Percentiles rank a stretch among this genome's conserved stretches.
phyloP scores from a whole-genome alignment of 495 filamentous ascomycete species.

The Symbiotaphrina buchneri region DNA sequence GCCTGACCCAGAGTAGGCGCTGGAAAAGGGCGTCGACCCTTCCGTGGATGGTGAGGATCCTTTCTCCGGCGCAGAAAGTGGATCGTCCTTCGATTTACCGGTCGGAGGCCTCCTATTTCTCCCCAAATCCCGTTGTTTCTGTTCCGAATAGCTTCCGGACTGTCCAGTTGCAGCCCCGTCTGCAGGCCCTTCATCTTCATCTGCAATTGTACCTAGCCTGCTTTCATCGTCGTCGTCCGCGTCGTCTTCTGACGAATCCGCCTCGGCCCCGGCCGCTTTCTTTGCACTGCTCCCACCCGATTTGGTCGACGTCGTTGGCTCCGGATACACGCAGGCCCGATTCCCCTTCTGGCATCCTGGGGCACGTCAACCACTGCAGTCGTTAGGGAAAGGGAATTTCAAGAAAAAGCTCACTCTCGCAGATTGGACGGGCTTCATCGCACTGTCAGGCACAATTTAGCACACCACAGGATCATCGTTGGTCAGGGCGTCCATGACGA shows the following conservation, averaged over 20 bases:
- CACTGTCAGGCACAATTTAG: conserved; percentile 26
- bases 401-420: conserved; percentile 40
- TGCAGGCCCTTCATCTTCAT: conserved; percentile 36
- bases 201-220: conserved; percentile 36
- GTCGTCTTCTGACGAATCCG: conserved; percentile 26
- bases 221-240: conserved; percentile 25
- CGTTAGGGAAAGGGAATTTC: conserved; percentile 2
- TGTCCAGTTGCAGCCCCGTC: no score
- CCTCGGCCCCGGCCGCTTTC: conserved; percentile 5
- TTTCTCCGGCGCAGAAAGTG: conserved; percentile 9
- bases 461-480: neutral
- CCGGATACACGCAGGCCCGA: conserved; percentile 67
- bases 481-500: conserved; percentile 3
- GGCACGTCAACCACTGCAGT: conserved; percentile 6
- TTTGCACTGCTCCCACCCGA: conserved; percentile 11
- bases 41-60: conserved; percentile 14
- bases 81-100: conserved; percentile 11
- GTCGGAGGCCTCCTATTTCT: conserved; percentile 4
- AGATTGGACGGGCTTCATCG: conserved; percentile 67
- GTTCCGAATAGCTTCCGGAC: conserved; percentile 12
- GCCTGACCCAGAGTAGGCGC: conserved; percentile 6
- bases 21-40: conserved; percentile 6
- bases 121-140: conserved; percentile 11
- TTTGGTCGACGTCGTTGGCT: conserved; percentile 27
- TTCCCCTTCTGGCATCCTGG: conserved; percentile 40